A percentile compares a stretch with the other conserved stretches of the same genome.
Evolutionary conservation across 805 yeast species (phyloP).

Genomic region (Komagataella kurtzmanii): DNA sequence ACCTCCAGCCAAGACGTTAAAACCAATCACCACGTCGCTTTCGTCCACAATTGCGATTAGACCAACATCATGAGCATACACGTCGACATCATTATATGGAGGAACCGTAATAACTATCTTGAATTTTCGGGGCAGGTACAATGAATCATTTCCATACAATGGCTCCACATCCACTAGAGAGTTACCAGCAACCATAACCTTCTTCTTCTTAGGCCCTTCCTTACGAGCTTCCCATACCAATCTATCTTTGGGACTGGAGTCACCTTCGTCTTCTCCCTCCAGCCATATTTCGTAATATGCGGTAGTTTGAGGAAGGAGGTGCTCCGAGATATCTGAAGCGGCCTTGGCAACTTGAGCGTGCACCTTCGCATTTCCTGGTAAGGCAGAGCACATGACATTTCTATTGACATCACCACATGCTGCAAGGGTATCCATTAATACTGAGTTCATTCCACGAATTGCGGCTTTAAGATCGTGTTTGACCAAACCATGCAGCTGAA

Average conservation of each 20-base stretch:
- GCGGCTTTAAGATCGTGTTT: slow-evolving; percentile 83
- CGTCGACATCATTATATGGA: slow-evolving; percentile 94
- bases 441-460: slow-evolving; percentile 85
- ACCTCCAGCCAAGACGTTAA: slow-evolving; percentile 88
- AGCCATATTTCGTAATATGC: slow-evolving; percentile 97
- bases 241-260: slow-evolving; percentile 47
- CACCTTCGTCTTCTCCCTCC: slow-evolving; percentile 68
- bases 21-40: slow-evolving; percentile 56
- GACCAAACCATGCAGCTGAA: slow-evolving; percentile 90
- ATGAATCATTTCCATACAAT: slow-evolving; percentile 56
- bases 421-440: slow-evolving; percentile 85
- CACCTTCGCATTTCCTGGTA: slow-evolving; percentile 72
- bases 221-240: slow-evolving; percentile 50
- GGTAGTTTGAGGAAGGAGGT: slow-evolving; percentile 79
- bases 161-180: slow-evolving; percentile 81
- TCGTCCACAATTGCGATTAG: slow-evolving; percentile 73
- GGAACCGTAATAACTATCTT: slow-evolving; percentile 92
- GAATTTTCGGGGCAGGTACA: slow-evolving; percentile 86
- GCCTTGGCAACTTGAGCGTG: slow-evolving; percentile 60
- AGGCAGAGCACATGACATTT: slow-evolving; percentile 87
- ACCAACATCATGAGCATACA: slow-evolving; percentile 91
- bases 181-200: slow-evolving; percentile 76
- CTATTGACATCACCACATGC: slow-evolving; percentile 98
- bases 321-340: slow-evolving; percentile 61
- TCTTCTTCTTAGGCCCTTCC: slow-evolving; percentile 70